Evolutionary conservation across 352 stramenopile species (phyloP).

Genomic region (Phytophthora citrophthora): DNA sequence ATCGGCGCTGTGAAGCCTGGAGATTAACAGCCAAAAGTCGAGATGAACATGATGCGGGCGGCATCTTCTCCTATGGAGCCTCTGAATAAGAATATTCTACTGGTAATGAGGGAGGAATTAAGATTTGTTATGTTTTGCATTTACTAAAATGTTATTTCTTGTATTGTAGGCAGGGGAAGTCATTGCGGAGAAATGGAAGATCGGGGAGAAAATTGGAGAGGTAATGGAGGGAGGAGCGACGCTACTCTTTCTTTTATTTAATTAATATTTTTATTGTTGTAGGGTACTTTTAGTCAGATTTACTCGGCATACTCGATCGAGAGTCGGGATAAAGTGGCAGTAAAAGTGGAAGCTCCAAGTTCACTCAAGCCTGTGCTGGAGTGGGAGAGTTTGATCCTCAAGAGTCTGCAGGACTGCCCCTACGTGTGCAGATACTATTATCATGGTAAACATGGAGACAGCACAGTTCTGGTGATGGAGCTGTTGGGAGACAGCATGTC

Average conservation of each 20-base stretch:
- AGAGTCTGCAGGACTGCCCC: conserved; percentile 82
- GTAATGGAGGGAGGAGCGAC: conserved; percentile 28
- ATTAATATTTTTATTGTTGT: conserved; percentile 9
- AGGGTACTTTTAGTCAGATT: conserved; percentile 91
- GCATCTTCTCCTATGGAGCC: conserved; percentile 57
- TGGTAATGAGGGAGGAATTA: conserved; percentile 40
- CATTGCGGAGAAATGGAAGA: conserved; percentile 82
- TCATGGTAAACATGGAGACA: conserved; percentile 86
- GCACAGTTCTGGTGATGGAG: conserved; percentile 90
- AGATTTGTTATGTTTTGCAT: conserved; percentile 1
- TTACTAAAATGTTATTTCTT: conserved; percentile 4
- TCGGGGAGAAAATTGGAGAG: conserved; percentile 90
- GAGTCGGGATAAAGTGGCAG: conserved; percentile 74
- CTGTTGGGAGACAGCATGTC: conserved; percentile 90
- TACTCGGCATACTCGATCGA: conserved; percentile 86
- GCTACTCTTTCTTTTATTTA: conserved; percentile 11
- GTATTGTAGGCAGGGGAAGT: conserved; percentile 74
- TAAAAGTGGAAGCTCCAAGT: conserved; percentile 88
- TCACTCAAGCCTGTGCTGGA: conserved; percentile 89
- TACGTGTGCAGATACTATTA: conserved; percentile 89
- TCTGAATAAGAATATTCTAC: conserved; percentile 86
- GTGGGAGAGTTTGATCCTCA: conserved; percentile 90
- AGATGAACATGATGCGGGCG: conserved; percentile 38
- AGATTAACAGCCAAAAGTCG: neutral
- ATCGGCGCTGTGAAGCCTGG: neutral